phyloP scores from a whole-genome alignment of 129 eudicot genomes.

The Tagetes patula region DNA sequence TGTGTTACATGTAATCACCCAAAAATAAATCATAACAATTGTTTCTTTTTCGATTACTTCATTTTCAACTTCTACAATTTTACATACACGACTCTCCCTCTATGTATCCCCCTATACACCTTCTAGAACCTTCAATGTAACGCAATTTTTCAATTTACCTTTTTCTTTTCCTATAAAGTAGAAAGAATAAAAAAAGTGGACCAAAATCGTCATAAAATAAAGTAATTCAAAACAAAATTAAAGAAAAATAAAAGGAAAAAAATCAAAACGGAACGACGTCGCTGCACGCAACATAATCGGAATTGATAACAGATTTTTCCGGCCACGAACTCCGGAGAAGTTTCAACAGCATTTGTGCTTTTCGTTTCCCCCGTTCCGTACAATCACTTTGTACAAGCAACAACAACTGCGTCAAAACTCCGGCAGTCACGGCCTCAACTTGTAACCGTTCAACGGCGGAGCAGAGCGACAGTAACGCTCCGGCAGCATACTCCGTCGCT shows the following conservation, averaged over 20 bases:
- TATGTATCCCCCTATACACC: constrained; percentile 34
- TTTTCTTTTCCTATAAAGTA: constrained; percentile 1
- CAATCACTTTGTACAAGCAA: constrained; percentile 91
- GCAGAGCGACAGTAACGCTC: constrained; percentile 75
- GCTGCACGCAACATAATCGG: constrained; percentile 73
- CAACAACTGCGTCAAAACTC: constrained; percentile 80
- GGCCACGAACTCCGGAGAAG: constrained; percentile 88
- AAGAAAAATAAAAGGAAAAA: background rate
- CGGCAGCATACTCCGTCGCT: constrained; percentile 97
- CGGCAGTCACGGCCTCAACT: constrained; percentile 85
- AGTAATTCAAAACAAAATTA: background rate
- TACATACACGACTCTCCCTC: constrained; percentile 36
- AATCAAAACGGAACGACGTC: constrained; percentile 74
- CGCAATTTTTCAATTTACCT: background rate
- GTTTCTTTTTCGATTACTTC: background rate
- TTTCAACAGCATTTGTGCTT: constrained; percentile 90
- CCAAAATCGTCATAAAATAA: constrained; percentile 10
- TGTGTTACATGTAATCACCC: too few species aligned
- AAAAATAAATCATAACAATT: background rate
- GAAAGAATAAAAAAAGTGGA: constrained; percentile 15
- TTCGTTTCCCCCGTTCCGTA: constrained; percentile 81
- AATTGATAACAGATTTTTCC: constrained; percentile 54
- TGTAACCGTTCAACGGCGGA: constrained; percentile 64
- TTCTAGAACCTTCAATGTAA: constrained; percentile 24
- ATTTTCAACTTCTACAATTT: background rate